Conservation (phyloP, 129 eudicot species). For the Pittosporum tobira region DNA sequence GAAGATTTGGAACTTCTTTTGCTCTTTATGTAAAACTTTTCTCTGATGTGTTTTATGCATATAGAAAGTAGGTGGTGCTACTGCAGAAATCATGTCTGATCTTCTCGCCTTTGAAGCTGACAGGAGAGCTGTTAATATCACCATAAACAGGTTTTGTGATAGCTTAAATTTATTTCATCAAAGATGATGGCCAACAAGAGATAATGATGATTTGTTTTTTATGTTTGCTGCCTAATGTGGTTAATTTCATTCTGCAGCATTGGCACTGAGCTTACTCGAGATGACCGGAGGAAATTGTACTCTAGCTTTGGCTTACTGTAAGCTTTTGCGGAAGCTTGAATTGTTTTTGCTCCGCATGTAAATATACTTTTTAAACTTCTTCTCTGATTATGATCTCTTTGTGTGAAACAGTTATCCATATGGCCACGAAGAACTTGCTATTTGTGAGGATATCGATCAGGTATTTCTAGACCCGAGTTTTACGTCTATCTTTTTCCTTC, state of each 20-base stretch:
- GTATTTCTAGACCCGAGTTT: conserved; percentile 24
- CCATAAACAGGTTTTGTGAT: conserved; percentile 74
- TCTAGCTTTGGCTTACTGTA: conserved; percentile 91
- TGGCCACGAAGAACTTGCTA: conserved; percentile 96
- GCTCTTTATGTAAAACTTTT: neutral
- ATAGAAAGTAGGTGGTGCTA: conserved; percentile 93
- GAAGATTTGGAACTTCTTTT: too few species aligned
- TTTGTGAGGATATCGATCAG: conserved; percentile 94
- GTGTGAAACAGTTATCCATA: conserved; percentile 65
- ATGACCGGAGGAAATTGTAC: conserved; percentile 86
- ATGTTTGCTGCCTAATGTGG: neutral
- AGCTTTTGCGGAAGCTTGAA: conserved; percentile 24
- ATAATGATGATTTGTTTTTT: neutral
- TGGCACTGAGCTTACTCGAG: conserved; percentile 96
- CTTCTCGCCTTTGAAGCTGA: conserved; percentile 97
- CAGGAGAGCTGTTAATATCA: conserved; percentile 94
- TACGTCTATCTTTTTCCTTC: neutral
- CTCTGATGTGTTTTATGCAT: conserved; percentile 8
- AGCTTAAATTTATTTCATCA: neutral
- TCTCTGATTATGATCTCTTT: conserved; percentile 2
- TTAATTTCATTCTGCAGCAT: conserved; percentile 42
- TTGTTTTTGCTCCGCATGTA: too few species aligned
- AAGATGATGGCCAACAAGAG: neutral
- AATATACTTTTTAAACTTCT: too few species aligned
- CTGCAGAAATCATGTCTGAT: conserved; percentile 96